Percentiles rank a stretch among this genome's conserved stretches.
Conservation (phyloP, 2,329 filamentous ascomycete genomes). For the Verticillium isaacii region DNA sequence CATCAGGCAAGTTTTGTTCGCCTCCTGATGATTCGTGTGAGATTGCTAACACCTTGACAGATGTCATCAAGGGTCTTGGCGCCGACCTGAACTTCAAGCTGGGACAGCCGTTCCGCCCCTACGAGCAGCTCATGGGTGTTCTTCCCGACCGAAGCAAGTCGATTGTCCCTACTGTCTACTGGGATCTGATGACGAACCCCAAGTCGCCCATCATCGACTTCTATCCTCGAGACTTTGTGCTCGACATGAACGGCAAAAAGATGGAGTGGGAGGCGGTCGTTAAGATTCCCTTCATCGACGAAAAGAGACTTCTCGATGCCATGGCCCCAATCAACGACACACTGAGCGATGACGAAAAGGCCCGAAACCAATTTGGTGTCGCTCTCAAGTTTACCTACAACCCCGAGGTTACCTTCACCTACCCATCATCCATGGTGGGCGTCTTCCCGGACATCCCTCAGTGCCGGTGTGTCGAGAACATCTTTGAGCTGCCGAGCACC, state of each 20-base stretch:
- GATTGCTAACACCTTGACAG: slow-evolving; percentile 37
- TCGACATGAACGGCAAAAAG: slow-evolving; percentile 99
- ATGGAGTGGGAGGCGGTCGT: slow-evolving; percentile 99
- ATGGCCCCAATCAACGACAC: slow-evolving; percentile 81
- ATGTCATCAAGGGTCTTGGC: slow-evolving; percentile 81
- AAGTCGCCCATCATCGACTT: slow-evolving; percentile 96
- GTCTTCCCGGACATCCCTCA: slow-evolving; percentile 84
- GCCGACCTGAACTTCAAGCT: slow-evolving; percentile 90
- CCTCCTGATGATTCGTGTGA: slow-evolving; percentile 34
- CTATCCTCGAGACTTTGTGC: slow-evolving; percentile 91
- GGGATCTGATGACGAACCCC: slow-evolving; percentile 85
- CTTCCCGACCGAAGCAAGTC: slow-evolving; percentile 95
- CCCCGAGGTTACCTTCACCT: slow-evolving; percentile 70
- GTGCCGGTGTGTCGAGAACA: slow-evolving; percentile 92
- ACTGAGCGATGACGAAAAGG: slow-evolving; percentile 72
- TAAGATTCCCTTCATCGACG: slow-evolving; percentile 98
- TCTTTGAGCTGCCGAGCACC: slow-evolving; percentile 89
- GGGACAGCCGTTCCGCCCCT: slow-evolving; percentile 91
- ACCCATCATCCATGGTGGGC: slow-evolving; percentile 82
- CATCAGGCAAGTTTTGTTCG: slow-evolving; percentile 57
- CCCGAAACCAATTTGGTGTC: slow-evolving; percentile 85
- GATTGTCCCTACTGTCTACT: slow-evolving; percentile 85
- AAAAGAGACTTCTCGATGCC: slow-evolving; percentile 75
- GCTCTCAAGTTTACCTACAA: slow-evolving; percentile 90
- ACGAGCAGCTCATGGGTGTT: slow-evolving; percentile 97